Conservation (phyloP, 202 grass and related monocot species). For the Setaria viridis region DNA sequence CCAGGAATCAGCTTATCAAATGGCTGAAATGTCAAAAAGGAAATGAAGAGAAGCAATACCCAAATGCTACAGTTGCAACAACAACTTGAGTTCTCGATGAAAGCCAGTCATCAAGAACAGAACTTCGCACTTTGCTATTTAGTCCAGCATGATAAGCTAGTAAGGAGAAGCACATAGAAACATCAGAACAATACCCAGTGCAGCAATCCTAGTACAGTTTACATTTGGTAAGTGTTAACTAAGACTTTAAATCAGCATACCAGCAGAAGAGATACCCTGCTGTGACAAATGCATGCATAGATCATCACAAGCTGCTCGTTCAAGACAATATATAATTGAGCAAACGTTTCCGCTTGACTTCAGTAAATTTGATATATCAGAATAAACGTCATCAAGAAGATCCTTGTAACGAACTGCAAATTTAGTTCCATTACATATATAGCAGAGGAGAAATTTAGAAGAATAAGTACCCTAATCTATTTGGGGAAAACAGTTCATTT, state of each 20-base stretch:
- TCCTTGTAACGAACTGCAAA: conserved; percentile 98
- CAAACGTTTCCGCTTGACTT: conserved; percentile 81
- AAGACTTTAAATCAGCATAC: conserved; percentile 55
- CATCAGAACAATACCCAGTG: conserved; percentile 20
- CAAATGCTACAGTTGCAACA: conserved; percentile 96
- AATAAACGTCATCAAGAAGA: conserved; percentile 81
- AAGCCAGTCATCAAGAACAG: conserved; percentile 91
- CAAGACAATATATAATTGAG: conserved; percentile 96
- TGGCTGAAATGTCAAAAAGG: conserved; percentile 26
- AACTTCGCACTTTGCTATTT: conserved; percentile 76
- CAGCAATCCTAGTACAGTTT: conserved; percentile 35
- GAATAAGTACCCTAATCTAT: conserved; percentile 18
- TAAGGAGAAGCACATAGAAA: conserved; percentile 41
- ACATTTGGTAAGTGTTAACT: conserved; percentile 27
- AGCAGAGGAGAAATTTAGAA: background rate
- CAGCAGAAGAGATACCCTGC: conserved; percentile 78
- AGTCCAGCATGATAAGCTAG: conserved; percentile 94
- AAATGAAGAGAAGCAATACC: conserved; percentile 63
- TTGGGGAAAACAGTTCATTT: background rate
- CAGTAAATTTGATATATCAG: conserved; percentile 80
- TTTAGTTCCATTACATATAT: conserved; percentile 32
- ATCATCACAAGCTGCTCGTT: conserved; percentile 91
- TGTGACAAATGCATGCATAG: conserved; percentile 69
- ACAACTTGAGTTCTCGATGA: conserved; percentile 91
- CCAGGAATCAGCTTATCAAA: conserved; percentile 47